A percentile compares a stretch with the other conserved stretches of the same genome.
Conservation (phyloP, 2,329 filamentous ascomycete genomes). For the Monosporascus sp. region DNA sequence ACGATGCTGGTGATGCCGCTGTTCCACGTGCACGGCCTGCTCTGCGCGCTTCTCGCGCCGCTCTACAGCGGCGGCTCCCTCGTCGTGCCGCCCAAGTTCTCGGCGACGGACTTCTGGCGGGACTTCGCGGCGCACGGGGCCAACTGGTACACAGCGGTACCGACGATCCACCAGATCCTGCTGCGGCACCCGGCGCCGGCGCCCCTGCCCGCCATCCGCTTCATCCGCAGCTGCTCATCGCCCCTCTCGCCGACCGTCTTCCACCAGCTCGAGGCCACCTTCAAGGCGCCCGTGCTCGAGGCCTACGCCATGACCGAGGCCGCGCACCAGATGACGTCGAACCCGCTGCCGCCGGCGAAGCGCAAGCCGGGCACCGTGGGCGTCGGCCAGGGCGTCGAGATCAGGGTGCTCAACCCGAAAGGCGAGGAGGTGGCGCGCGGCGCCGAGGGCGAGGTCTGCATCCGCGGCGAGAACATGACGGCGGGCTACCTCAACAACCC, state of each 20-base stretch:
- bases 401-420: conserved; percentile 68
- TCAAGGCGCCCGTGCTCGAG: conserved; percentile 77
- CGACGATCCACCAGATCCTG: conserved; percentile 86
- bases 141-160: conserved; percentile 92
- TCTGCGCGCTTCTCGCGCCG: conserved; percentile 76
- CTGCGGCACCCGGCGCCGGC: conserved; percentile 67
- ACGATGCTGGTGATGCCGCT: conserved; percentile 88
- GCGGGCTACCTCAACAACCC: conserved; percentile 82
- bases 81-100: conserved; percentile 75
- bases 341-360: conserved; percentile 64
- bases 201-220: conserved; percentile 69
- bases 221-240: conserved; percentile 83
- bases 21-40: conserved; percentile 85
- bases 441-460: conserved; percentile 75
- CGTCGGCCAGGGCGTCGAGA: conserved; percentile 75
- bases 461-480: conserved; percentile 77
- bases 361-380: conserved; percentile 80
- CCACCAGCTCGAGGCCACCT: conserved; percentile 69
- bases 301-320: conserved; percentile 93
- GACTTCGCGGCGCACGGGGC: conserved; percentile 70
- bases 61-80: conserved; percentile 73
- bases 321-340: conserved; percentile 79
- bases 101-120: conserved; percentile 75
- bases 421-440: conserved; percentile 66
- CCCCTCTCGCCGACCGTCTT: conserved; percentile 79